These are phyloP conservation scores for Raphanus raphanistrum DNA, from an alignment of 345 rosid species.

Conservation along the genomic window DNA sequence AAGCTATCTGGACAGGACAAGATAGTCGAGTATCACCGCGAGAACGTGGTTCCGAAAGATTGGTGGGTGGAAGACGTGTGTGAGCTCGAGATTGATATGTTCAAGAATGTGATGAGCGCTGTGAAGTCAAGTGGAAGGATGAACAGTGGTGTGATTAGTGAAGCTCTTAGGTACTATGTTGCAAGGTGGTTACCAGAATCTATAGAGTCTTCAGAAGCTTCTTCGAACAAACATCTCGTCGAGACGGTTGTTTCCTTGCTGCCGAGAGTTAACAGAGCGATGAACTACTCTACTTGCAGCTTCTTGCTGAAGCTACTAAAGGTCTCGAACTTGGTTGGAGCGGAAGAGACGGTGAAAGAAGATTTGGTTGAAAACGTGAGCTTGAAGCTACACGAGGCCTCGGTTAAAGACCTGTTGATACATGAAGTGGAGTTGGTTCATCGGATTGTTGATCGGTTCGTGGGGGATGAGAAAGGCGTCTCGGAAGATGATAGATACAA, in stretches of 20 bases:
- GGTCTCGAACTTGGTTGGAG: constrained; percentile 62
- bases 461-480: constrained; percentile 45
- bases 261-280: constrained; percentile 57
- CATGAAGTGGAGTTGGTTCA: constrained; percentile 71
- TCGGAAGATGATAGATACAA: constrained; percentile 44
- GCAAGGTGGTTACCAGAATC: constrained; percentile 83
- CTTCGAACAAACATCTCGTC: constrained; percentile 56
- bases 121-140: constrained; percentile 80
- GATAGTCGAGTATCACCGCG: constrained; percentile 43
- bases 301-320: constrained; percentile 79
- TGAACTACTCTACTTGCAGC: constrained; percentile 62
- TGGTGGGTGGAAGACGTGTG: constrained; percentile 99
- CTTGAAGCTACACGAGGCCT: constrained; percentile 69
- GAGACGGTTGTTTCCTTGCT: constrained; percentile 69
- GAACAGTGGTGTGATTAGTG: constrained; percentile 63
- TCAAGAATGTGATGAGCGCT: constrained; percentile 59
- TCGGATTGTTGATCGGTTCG: constrained; percentile 50
- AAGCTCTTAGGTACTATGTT: constrained; percentile 74
- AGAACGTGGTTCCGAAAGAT: constrained; percentile 64
- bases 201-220: constrained; percentile 54
- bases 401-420: constrained; percentile 64
- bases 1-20: constrained; percentile 57
- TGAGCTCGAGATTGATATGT: constrained; percentile 78
- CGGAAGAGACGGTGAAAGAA: constrained; percentile 53
- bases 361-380: constrained; percentile 59